These are phyloP conservation scores for Colletotrichum australisinense DNA, from an alignment of 2,329 filamentous ascomycete species.

Conservation along the genomic window DNA sequence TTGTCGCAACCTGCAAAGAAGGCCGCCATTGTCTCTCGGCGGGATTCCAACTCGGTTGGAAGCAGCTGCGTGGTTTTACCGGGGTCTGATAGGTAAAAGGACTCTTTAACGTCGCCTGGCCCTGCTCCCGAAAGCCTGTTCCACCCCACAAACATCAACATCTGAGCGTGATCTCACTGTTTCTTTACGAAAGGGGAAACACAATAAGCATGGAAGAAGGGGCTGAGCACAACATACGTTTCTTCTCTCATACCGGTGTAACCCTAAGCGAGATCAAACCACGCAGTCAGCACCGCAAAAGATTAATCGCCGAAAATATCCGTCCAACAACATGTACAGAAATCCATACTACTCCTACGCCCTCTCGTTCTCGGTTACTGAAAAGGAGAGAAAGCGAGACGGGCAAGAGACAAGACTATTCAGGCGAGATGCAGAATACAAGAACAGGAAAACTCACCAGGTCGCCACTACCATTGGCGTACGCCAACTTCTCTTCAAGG, in stretches of 20 bases:
- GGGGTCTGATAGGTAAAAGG: constrained; percentile 35
- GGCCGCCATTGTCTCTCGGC: constrained; percentile 6
- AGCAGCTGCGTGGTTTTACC: constrained; percentile 17
- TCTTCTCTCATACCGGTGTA: constrained; percentile 37
- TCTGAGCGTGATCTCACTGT: neutral
- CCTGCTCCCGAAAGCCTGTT: constrained; percentile 32
- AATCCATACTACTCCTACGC: no score
- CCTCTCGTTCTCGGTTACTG: neutral
- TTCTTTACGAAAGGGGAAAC: neutral
- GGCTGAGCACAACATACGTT: constrained; percentile 19
- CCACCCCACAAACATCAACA: neutral
- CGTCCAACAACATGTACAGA: neutral
- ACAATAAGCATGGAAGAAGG: neutral
- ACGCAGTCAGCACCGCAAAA: constrained; percentile 6
- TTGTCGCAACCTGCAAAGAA: constrained; percentile 29
- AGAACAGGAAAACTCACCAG: constrained; percentile 17
- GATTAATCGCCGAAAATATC: neutral
- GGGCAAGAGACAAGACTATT: neutral
- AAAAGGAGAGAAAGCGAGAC: neutral
- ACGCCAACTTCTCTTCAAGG: constrained; percentile 7
- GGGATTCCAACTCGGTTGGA: constrained; percentile 21
- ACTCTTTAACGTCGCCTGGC: constrained; percentile 35
- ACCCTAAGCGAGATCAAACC: constrained; percentile 21
- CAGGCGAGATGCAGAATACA: neutral
- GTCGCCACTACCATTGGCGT: constrained; percentile 34